Percentiles rank a stretch among this genome's conserved stretches.
Conservation (phyloP, 257 asterid species). For the Solanum pimpinellifolium region DNA sequence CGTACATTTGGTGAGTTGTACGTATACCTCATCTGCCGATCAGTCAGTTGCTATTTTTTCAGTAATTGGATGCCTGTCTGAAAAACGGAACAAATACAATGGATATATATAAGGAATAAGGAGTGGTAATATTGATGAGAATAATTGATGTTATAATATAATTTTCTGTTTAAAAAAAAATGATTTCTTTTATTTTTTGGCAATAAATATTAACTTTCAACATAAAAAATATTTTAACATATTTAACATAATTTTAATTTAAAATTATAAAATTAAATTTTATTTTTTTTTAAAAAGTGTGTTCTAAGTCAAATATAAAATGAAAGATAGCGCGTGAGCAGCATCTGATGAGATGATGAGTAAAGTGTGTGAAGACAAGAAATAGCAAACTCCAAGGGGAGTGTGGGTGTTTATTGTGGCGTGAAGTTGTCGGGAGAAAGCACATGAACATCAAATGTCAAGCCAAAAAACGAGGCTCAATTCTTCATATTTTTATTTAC, state of each 20-base stretch:
- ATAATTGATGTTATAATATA: too few relatives aligned
- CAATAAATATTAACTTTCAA: too few relatives aligned
- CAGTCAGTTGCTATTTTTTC: background rate
- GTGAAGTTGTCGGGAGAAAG: background rate
- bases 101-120: background rate
- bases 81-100: background rate
- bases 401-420: background rate
- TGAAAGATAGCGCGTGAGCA: background rate
- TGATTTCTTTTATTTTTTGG: fast-evolving
- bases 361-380: background rate
- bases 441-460: background rate
- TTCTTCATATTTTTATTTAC: background rate
- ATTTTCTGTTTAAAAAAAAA: too few relatives aligned
- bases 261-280: too few relatives aligned
- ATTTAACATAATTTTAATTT: too few relatives aligned
- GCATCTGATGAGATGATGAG: background rate
- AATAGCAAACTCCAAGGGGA: background rate
- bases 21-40: background rate
- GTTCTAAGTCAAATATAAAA: background rate
- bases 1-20: background rate
- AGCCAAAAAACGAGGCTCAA: background rate
- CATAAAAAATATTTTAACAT: too few relatives aligned
- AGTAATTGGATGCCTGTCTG: background rate
- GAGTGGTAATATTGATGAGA: background rate
- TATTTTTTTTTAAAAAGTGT: too few relatives aligned